Evolutionary conservation across 2,329 filamentous ascomycete species (phyloP), one percentile per base, ranked within the genome.

Genomic region (Waltergamsia citrina): DNA sequence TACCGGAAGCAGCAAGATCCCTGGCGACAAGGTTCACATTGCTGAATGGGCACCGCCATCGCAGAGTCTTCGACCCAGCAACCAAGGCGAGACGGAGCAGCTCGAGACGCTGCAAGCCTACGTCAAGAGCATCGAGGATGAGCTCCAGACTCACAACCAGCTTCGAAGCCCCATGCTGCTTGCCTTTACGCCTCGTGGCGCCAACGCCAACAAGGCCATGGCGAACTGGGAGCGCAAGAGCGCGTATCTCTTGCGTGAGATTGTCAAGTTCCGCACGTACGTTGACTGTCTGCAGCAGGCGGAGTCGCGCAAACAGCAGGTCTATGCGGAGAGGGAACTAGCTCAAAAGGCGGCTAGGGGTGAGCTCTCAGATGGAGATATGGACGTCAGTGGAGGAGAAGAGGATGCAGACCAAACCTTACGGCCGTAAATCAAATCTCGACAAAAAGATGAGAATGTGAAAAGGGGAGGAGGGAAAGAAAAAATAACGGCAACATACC

Each of bases 141-240:
- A 98, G 47, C 65, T 96, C 32, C 74, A 85, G 52, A 71, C 72
- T 41, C 92, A 98, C 59, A 95, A 96, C 50, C 82, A 88, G 52
- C 67, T 96, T 43, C 79, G 92, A 44, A 78, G 78, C 37, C 80
- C 86, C 3, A 92, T 96, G 81, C 71, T 88, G 36, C 70, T 94
- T 35, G 87, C 92, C 7, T 96, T 93, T 53, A 87, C 85, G 11
- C 83, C 86, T 4, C 76, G 87, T 20, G 82, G 90, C 40, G 71
- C 76, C 24, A 96, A 96, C 49, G 74, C 80, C 12, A 67, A 65
- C 41, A 88, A 83, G 57, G 86, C 90, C 12, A 90, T 96, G 83
- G 71, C 80, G 15, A 98, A 98, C 57, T 98, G 92, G 90, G 88
- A 98, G 65, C 79, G 83, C 51, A 96, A 96, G 64, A 93, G 85